Evolutionary conservation across 78 protist species (phyloP), one percentile per base, ranked within the genome.

Genomic region (Dictyostelium capitatum): DNA sequence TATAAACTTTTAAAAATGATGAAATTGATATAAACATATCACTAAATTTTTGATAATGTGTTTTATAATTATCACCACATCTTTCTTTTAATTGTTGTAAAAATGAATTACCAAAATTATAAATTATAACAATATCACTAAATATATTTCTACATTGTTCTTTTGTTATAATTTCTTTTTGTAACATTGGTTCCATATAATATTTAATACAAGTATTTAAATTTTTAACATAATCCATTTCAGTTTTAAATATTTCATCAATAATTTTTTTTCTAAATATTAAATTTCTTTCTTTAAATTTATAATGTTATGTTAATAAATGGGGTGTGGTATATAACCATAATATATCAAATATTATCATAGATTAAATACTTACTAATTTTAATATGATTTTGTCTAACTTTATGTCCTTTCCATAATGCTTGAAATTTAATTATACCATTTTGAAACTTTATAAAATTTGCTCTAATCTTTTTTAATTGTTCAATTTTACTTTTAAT

Each of bases 201-300:
- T 17, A 19, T 6, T 69, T 25, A 10, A 83, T 83, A 72, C 91
- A 83, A 54, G 72, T 12, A 48, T 41, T 72, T 54, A 83, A 54
- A 54, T 83, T 83, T 30, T 25, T n/a, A 54, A 72, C 73, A 83
- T 83, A 83, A 72, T 83, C 91, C 10, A 8, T 32, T 46, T 83
- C 91, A 37, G 91, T 83, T 56, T 83, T 69, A 9, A 73, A 69
- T 30, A 83, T 83, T 72, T 83, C 91, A 30, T 83, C 62, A 53
- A 30, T 51, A 56, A 83, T 54, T 43, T 72, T 72, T 46, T 72
- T n/a, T 72, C 50, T 72, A 20, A 20, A 48, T 72, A 30, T 43
- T 20, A 43, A n/a, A 72, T 72, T n/a, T 28, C 50, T 19, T 43
- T 72, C 50, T 72, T 2, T 46, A n/a, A n/a, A 43, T 41, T 17